Base-by-base conservation (phyloP, 2,329 filamentous ascomycete species). In the Neofusicoccum kwambonambiense region DNA sequence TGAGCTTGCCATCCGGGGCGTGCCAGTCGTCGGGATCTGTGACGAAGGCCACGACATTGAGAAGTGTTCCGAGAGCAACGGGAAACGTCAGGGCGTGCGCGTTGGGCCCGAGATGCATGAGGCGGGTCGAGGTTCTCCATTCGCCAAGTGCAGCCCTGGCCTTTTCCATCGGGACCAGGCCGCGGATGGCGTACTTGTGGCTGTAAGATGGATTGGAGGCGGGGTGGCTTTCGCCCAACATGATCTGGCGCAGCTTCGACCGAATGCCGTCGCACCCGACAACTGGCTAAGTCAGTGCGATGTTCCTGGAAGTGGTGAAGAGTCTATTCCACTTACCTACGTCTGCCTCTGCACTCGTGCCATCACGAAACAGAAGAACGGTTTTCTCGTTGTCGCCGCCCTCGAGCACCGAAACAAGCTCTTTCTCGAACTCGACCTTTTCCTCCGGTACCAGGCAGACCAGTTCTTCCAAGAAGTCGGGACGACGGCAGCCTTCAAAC, bases 291-390 rank as follows among this genome's bases (percentile, higher is more conserved):
- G 22, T 22, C 22, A 22, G 22, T 22, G 22, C 3, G 22, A 22
- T 22, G 22, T 22, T 22, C 22, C 22, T 22, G 22, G 22, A 22
- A 3, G 3, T 22, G 3, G 22, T 22, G 22, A 22, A 3, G 22
- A 22, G 22, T 3, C 22, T 22, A 22, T 3, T 22, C 22, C 22
- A 9, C 57, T 61, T 44, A 70, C 67, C 66, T 17, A 70, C 69
- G 66, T 77, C 73, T 19, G 71, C 75, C 12, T 64, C 63, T 1
- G 67, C 68, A 37, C 64, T 69, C 1, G 70, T 68, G 1, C 73
- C 71, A 65, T 77, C 75, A 3, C 69, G 56, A 56, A 77, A 83
- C 4, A 70, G 71, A 57, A 83, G 52, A 5, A 66, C 15, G 3
- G 75, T 65, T 49, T 66, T 70, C 6, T 68, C 69, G 12, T 68